Conservation (phyloP, 257 asterid genomes). For the Jacaranda mimosifolia region DNA sequence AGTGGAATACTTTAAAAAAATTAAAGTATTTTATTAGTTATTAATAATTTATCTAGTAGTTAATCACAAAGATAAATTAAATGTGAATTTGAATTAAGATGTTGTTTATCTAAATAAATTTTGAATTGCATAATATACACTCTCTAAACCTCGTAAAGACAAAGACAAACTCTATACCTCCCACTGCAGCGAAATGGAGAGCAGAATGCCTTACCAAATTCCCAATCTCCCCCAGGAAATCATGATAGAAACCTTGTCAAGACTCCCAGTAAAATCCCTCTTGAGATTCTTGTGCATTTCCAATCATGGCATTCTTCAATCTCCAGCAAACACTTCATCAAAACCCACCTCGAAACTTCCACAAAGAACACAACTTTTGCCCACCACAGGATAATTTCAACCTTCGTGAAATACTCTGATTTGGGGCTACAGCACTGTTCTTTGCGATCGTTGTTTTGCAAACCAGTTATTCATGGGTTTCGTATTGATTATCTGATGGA, state of each 20-base stretch:
- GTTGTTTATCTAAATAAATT: too few species aligned
- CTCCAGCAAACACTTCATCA: constrained; percentile 32
- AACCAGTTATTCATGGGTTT: neutral
- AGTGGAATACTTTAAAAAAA: too few species aligned
- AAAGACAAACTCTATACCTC: too few species aligned
- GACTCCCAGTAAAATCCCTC: constrained; percentile 47
- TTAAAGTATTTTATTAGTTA: too few species aligned
- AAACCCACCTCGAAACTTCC: constrained; percentile 35
- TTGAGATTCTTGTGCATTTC: constrained; percentile 45
- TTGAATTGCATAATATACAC: too few species aligned
- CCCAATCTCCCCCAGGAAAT: constrained; percentile 36
- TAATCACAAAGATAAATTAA: too few species aligned
- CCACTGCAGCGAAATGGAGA: neutral
- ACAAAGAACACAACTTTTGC: neutral
- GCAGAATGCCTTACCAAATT: neutral
- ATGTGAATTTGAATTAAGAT: too few species aligned
- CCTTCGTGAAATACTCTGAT: neutral
- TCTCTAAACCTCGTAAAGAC: too few species aligned
- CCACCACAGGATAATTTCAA: neutral
- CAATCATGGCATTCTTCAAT: constrained; percentile 43
- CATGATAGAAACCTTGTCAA: constrained; percentile 39
- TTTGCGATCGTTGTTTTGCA: constrained; percentile 18
- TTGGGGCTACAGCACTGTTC: constrained; percentile 14
- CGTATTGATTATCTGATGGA: neutral
- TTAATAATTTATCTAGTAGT: too few species aligned